Evolutionary conservation across 179 eudicot species (phyloP).

Genomic region (Silene noctiflora): DNA sequence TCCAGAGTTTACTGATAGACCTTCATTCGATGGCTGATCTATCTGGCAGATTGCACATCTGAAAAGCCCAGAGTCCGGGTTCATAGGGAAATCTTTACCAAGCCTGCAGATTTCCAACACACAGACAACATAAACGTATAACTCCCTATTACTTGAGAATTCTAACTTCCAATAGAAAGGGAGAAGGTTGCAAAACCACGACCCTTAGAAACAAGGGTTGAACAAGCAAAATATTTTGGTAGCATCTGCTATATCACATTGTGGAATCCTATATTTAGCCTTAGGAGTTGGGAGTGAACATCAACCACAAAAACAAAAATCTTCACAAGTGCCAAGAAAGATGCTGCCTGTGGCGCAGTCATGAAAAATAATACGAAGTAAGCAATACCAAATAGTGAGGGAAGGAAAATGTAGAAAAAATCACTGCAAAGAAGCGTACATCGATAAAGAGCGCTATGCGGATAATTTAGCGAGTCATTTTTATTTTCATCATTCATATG

Average conservation of each 20-base stretch:
- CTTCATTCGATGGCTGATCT: conserved; percentile 71
- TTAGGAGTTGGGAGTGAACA: background rate
- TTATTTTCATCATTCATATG: no score
- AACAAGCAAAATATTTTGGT: background rate
- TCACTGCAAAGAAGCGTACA: no score
- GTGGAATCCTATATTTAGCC: background rate
- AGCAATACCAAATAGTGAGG: no score
- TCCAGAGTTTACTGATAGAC: conserved; percentile 74
- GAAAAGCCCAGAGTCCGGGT: conserved; percentile 63
- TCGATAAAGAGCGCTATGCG: no score
- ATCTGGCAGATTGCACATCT: conserved; percentile 91
- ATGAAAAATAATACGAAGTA: no score
- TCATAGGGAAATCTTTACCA: conserved; percentile 63
- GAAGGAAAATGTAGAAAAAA: no score
- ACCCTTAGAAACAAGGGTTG: background rate
- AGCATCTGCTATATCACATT: background rate
- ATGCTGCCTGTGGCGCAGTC: background rate
- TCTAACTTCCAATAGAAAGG: background rate
- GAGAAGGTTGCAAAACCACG: background rate
- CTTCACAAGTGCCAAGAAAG: background rate
- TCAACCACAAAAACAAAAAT: no score
- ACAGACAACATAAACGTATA: background rate
- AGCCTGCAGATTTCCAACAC: conserved; percentile 48
- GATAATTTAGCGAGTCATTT: background rate
- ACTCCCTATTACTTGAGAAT: background rate